Evolutionary conservation across 495 filamentous ascomycete genomes (phyloP), one percentile per base, ranked within the genome.

Genomic region (Wilcoxina mikolae): DNA sequence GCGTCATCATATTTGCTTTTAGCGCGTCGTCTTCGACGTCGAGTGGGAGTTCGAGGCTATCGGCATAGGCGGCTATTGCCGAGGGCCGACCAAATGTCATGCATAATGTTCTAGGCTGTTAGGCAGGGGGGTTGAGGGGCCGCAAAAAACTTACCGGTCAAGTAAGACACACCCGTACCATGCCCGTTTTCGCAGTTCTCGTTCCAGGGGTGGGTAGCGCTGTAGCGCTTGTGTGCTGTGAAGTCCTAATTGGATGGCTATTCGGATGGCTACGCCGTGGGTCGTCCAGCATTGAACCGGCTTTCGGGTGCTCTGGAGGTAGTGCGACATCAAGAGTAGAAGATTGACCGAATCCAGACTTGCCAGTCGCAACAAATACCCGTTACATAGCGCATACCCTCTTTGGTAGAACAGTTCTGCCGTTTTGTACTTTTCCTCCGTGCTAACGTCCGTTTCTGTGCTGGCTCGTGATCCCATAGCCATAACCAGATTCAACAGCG

Each of bases 151-250:
- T 59, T 51, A 70, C 69, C 69, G 55, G 25, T 74, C 72, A n/a
- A 74, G 58, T 11, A 74, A 55, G 0, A 74, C 64, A 51, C 72
- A 74, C 0, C 67, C 69, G 41, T 67, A 74, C 72, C 72, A 74
- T 1, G 69, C 69, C 1, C 72, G 64, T 53, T 71, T 72, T 1
- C 72, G 56, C 1, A 61, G 65, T 55, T 74, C 72, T 1, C 65
- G 60, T 17, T 73, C 71, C 0, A 73, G 29, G 0, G 65, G 62
- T 7, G 63, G 58, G 45, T 69, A 71, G 5, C 55, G 49, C 10
- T 54, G 57, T 1, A 61, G 62, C 1, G 71, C 68, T 43, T 69
- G 63, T 24, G 50, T 56, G 0, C 69, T 71, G 55, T 73, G 71
- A 7, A 73, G 38, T 3, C 71, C 71, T 18, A 73, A 60, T 39